A percentile compares a stretch with the other conserved stretches of the same genome.
Conservation (phyloP, 2,329 filamentous ascomycete genomes). For the Aspergillus aculeatus region DNA sequence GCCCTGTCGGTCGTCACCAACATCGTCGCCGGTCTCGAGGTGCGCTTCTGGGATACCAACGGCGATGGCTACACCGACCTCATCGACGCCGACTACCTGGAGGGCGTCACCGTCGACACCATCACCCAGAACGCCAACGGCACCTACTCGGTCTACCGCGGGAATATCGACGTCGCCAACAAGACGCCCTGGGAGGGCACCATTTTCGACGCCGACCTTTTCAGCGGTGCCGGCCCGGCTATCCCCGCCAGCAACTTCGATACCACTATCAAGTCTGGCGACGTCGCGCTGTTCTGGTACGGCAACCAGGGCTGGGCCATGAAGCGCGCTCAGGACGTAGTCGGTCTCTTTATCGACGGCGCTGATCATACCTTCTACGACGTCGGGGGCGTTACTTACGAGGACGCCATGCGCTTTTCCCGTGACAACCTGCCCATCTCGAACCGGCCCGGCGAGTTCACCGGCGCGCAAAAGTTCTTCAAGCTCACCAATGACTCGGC, state of each 20-base stretch:
- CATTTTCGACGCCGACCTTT: not conserved
- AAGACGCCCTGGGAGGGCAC: constrained; percentile 2
- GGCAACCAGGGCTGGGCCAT: constrained; percentile 1
- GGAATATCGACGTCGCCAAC: not conserved
- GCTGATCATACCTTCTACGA: not conserved
- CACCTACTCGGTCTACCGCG: constrained; percentile 1
- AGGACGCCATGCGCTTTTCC: constrained; percentile 1
- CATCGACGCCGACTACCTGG: constrained; percentile 2
- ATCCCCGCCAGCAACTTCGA: not conserved
- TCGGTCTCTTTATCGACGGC: not conserved
- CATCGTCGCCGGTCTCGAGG: not conserved
- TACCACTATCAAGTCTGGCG: not conserved
- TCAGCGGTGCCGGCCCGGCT: not conserved
- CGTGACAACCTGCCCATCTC: constrained; percentile 2
- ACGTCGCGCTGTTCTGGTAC: constrained; percentile 3
- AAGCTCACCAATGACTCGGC: constrained; percentile 1
- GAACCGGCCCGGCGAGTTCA: constrained; percentile 1
- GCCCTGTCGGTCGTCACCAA: not conserved
- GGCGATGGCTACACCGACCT: constrained; percentile 3
- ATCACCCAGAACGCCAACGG: not conserved
- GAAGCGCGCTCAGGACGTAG: not conserved
- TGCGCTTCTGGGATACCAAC: constrained; percentile 2
- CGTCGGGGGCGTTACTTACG: not conserved
- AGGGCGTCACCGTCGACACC: constrained; percentile 1
- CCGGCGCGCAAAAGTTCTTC: constrained; percentile 1